Conservation (phyloP, 257 asterid genomes). For the Capsicum rhomboideum region DNA sequence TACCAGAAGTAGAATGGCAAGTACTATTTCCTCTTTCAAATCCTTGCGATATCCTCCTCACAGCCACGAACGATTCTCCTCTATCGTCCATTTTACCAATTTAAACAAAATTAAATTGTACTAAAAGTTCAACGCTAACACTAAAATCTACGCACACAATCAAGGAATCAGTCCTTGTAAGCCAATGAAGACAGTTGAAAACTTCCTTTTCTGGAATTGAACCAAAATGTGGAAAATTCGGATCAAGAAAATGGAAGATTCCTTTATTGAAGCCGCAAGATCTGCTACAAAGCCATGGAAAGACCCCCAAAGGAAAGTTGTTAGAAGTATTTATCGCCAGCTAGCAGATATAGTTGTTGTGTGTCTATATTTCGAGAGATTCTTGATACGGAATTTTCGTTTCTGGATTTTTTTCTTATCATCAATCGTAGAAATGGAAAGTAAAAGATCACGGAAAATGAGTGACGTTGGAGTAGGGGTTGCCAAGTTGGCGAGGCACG, state of each 20-base stretch:
- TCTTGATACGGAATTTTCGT: background rate
- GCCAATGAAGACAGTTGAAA: background rate
- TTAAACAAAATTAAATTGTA: background rate
- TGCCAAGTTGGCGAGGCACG: background rate
- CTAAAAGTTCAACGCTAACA: background rate
- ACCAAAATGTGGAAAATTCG: background rate
- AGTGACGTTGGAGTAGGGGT: background rate
- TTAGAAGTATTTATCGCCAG: background rate
- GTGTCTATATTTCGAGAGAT: background rate
- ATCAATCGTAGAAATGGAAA: background rate
- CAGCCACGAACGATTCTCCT: conserved; percentile 19
- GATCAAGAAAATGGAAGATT: background rate
- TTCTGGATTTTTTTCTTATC: background rate
- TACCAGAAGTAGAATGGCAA: conserved; percentile 9
- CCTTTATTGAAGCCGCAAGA: background rate
- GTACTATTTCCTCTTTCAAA: conserved; percentile 9
- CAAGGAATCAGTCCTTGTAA: background rate
- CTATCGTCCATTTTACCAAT: conserved; percentile 13
- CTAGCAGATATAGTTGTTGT: background rate
- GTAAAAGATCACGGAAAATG: background rate
- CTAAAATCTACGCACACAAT: background rate
- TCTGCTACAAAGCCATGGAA: background rate
- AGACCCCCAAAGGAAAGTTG: background rate
- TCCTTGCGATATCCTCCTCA: conserved; percentile 13
- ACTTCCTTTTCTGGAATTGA: background rate